Evolutionary conservation across 768 basidiomycete species (phyloP).

Genomic region (Gloeostereum incarnatum): DNA sequence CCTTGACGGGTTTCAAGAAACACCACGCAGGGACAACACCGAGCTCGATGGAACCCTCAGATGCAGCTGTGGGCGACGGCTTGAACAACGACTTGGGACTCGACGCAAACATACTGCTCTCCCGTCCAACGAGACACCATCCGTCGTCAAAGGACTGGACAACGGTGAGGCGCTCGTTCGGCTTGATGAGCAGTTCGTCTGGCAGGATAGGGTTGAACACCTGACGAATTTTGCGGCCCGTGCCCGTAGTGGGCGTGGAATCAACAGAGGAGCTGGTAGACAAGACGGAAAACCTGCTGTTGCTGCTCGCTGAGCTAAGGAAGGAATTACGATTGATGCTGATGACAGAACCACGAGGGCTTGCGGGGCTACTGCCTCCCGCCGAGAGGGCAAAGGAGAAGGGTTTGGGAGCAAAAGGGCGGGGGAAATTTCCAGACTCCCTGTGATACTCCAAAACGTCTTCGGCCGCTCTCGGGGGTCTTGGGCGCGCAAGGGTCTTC

Average conservation of each 20-base stretch:
- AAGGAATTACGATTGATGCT: conserved; percentile 14
- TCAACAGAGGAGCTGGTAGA: conserved; percentile 28
- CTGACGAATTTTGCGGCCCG: conserved; percentile 42
- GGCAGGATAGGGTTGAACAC: conserved; percentile 61
- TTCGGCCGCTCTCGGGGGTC: conserved; percentile 20
- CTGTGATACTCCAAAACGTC: conserved; percentile 35
- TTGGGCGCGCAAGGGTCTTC: conserved; percentile 28
- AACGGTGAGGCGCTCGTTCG: conserved; percentile 53
- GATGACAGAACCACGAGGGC: background rate
- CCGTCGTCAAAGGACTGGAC: conserved; percentile 70
- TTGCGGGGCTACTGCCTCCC: conserved; percentile 3
- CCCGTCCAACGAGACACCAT: conserved; percentile 67
- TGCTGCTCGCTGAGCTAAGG: conserved; percentile 19
- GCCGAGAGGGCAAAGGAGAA: conserved; percentile 29
- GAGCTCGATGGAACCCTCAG: conserved; percentile 41
- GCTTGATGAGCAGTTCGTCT: conserved; percentile 55
- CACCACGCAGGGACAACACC: conserved; percentile 75
- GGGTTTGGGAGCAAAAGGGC: conserved; percentile 27
- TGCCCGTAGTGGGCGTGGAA: conserved; percentile 20
- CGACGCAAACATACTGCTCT: conserved; percentile 21
- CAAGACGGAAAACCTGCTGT: conserved; percentile 29
- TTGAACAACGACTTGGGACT: conserved; percentile 32
- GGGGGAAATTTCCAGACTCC: conserved; percentile 30
- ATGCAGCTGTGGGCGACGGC: conserved; percentile 11
- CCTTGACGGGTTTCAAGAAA: conserved; percentile 56